These are phyloP conservation scores for Tetrapisispora phaffii DNA, from an alignment of 805 yeast genomes.

Conservation along the genomic window DNA sequence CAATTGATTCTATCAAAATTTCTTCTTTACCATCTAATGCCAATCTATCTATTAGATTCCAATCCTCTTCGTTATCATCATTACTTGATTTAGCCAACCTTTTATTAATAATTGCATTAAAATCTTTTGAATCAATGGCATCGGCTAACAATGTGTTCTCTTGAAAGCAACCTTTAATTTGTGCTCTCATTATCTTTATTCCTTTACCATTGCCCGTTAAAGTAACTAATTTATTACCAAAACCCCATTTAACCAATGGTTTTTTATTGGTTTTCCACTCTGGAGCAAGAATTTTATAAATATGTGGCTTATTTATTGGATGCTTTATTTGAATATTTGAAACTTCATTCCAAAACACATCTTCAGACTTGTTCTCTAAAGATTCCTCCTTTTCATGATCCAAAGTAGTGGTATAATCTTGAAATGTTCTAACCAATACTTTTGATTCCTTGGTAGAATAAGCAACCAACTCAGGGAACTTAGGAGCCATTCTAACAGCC, in stretches of 20 bases:
- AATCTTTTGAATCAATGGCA: constrained; percentile 50
- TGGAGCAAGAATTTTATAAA: constrained; percentile 68
- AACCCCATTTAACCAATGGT: constrained; percentile 68
- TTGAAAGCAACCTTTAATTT: constrained; percentile 27
- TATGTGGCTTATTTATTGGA: constrained; percentile 54
- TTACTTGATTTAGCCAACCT: constrained; percentile 37
- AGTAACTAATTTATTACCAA: constrained; percentile 78
- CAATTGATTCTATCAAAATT: constrained; percentile 37
- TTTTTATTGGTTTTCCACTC: constrained; percentile 71
- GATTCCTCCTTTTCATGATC: constrained; percentile 17
- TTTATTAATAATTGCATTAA: constrained; percentile 42
- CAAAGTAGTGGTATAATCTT: constrained; percentile 39
- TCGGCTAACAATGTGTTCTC: constrained; percentile 35
- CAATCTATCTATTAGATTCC: constrained; percentile 51
- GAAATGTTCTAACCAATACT: constrained; percentile 71
- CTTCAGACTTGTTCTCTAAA: constrained; percentile 37
- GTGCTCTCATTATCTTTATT: constrained; percentile 32
- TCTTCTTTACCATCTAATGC: constrained; percentile 41
- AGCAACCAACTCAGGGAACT: constrained; percentile 81
- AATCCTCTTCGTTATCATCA: constrained; percentile 45
- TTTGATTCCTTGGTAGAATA: constrained; percentile 80
- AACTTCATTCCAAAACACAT: constrained; percentile 78
- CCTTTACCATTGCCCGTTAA: constrained; percentile 36
- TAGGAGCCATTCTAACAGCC: constrained; percentile 59
- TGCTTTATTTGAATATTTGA: constrained; percentile 60